phyloP scores from a whole-genome alignment of 140 eudicot species.

The Cichorium intybus region DNA sequence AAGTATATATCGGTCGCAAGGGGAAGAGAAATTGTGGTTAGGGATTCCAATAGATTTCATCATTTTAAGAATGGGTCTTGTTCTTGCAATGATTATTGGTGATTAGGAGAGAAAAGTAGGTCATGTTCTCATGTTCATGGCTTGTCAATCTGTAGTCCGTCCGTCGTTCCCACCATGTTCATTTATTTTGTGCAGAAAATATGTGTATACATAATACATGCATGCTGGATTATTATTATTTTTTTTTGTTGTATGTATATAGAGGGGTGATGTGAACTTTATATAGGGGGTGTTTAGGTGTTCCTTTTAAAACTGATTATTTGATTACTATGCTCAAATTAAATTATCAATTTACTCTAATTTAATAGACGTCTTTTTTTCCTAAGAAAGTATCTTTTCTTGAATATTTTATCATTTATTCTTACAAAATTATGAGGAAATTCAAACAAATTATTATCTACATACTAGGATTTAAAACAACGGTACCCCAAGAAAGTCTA shows the following conservation, averaged over 20 bases:
- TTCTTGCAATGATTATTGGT: slow-evolving; percentile 90
- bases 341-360: too few relatives aligned
- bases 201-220: neutral
- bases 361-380: neutral
- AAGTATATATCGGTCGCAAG: slow-evolving; percentile 65
- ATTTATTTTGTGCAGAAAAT: neutral
- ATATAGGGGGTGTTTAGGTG: too few relatives aligned
- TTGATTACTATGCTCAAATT: too few relatives aligned
- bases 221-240: slow-evolving; percentile 9
- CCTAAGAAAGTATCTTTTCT: neutral
- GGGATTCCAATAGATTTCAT: slow-evolving; percentile 85
- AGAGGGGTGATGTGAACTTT: neutral
- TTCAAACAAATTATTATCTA: too few relatives aligned
- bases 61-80: slow-evolving; percentile 64
- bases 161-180: slow-evolving; percentile 1
- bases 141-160: too few relatives aligned
- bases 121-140: neutral
- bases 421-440: too few relatives aligned
- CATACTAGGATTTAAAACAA: too few relatives aligned
- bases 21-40: slow-evolving; percentile 66
- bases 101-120: slow-evolving; percentile 13
- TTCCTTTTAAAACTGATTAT: too few relatives aligned
- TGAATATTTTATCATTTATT: neutral
- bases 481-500: too few relatives aligned
- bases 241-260: slow-evolving; percentile 11